Evolutionary conservation across 1,139 yeast species (phyloP), one percentile per base, ranked within the genome.

Genomic region (Arxiozyma slooffiae): DNA sequence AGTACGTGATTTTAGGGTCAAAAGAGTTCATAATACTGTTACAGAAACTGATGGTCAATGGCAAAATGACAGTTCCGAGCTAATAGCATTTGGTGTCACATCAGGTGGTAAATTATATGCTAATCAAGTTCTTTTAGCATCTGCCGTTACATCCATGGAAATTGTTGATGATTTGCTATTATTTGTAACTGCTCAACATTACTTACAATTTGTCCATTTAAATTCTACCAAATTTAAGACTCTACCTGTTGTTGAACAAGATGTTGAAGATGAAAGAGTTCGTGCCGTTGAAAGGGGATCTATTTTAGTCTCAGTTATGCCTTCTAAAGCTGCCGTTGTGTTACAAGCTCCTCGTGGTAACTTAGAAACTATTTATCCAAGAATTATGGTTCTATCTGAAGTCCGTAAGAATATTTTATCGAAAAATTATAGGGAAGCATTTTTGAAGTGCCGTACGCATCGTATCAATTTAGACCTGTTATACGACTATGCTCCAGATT

Each of bases 291-390:
- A 94, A 68, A 77, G 97, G 56, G 98, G 98, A 1, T 87, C 97
- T 0, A 61, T 85, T 36, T 69, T 94, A 48, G 87, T 92, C 1
- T 75, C 92, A 44, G 81, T 80, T 1, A 82, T 89, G 64, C 97
- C 97, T 0, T 80, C 95, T 0, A 85, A 80, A 53, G 82, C 89
- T 52, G 79, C 94, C 0, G 89, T 94, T 18, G 81, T 87, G 2
- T 73, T 94, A 50, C 96, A 94, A 67, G 97, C 97, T 3, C 95
- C 95, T 53, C 78, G 99, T 66, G 99, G 99, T 54, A 94, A 94
- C 60, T 72, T 92, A 57, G 99, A 94, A 67, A 89, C 97, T 0
- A 85, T 94, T 36, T 84, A 81, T 62, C 98, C 99, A 11, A 77
- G 98, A 67, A 85, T 92, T 46, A 81, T 92, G 85, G 95, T 92